These are phyloP conservation scores for Mycena chlorophos DNA, from an alignment of 768 basidiomycete species.

Conservation along the genomic window DNA sequence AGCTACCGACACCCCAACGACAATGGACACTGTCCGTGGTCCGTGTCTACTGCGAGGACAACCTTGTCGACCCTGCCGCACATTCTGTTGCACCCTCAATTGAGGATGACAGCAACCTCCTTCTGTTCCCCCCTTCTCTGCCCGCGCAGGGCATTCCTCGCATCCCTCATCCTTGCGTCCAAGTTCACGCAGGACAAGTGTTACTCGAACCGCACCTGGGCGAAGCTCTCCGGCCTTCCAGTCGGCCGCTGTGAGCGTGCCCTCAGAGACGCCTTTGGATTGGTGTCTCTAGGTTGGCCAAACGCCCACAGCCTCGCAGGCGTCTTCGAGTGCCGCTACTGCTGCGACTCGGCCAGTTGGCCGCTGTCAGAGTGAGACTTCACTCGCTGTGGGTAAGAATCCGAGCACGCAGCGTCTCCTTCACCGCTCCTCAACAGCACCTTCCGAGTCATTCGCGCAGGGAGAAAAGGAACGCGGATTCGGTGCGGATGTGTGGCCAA, in stretches of 20 bases:
- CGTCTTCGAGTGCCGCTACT: conserved; percentile 25
- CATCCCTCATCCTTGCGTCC: conserved; percentile 83
- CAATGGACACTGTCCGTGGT: conserved; percentile 48
- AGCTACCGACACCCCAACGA: conserved; percentile 25
- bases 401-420: conserved; percentile 34
- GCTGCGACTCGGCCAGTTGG: conserved; percentile 39
- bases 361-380: conserved; percentile 54
- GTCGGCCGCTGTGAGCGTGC: conserved; percentile 87
- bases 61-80: conserved; percentile 20
- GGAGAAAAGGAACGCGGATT: conserved; percentile 17
- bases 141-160: conserved; percentile 85
- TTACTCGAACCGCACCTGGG: conserved; percentile 94
- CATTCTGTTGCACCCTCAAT: conserved; percentile 8
- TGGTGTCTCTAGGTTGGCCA: conserved; percentile 96
- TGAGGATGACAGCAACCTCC: conserved; percentile 22
- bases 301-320: conserved; percentile 31
- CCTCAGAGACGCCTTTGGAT: conserved; percentile 78
- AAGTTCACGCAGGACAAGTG: conserved; percentile 94
- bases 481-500: conserved; percentile 3
- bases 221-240: conserved; percentile 85
- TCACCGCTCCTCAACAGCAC: conserved; percentile 45
- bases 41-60: conserved; percentile 33
- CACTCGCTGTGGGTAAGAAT: conserved; percentile 26
- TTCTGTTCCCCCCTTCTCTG: conserved; percentile 85
- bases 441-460: conserved; percentile 32